Base-by-base conservation (phyloP, 805 yeast species). In the Teunomyces aglyptinius region DNA sequence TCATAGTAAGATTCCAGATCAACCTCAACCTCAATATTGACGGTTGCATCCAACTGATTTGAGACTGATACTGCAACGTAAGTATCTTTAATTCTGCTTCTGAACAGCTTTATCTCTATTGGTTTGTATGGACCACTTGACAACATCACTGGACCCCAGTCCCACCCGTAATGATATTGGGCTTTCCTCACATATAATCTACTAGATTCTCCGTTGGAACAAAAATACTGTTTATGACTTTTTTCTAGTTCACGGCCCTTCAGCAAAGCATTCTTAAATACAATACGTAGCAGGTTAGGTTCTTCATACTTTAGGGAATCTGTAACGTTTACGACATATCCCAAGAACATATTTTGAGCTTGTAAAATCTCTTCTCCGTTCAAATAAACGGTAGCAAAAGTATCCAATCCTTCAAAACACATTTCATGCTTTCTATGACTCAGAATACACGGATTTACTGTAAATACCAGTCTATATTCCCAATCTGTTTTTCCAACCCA, bases 121-220 rank as follows among this genome's bases (percentile, higher is more conserved):
- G 74, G 76, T 40, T 61, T 58, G 46, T 64, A 74, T 1, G 76
- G 76, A 8, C 80, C 80, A 55, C 77, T 71, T 3, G 76, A 65
- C 56, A 75, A 59, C 41, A 72, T 56, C 3, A 62, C 46, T 5
- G 78, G 78, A 15, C 81, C 82, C 83, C 82, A 78, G 56, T 78
- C 83, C 83, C 82, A 78, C 2, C 83, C 82, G 52, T 65, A 78
- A 49, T 76, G 80, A 53, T 77, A 77, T 55, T 76, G 82, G 1
- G 82, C 78, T 53, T 77, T 77, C 50, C 83, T 62, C 13, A 72
- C 68, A 44, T 75, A 70, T 45, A 71, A 57, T 32, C 82, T 61
- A 40, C 68, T 57, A 7, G 70, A 48, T 13, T 76, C 80, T 3
- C 80, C 81, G 48, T 74, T 72, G 55, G 61, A 75, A 13, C 67